These are phyloP conservation scores for Termitomyces titanicus DNA, from an alignment of 768 basidiomycete species.

Conservation along the genomic window DNA sequence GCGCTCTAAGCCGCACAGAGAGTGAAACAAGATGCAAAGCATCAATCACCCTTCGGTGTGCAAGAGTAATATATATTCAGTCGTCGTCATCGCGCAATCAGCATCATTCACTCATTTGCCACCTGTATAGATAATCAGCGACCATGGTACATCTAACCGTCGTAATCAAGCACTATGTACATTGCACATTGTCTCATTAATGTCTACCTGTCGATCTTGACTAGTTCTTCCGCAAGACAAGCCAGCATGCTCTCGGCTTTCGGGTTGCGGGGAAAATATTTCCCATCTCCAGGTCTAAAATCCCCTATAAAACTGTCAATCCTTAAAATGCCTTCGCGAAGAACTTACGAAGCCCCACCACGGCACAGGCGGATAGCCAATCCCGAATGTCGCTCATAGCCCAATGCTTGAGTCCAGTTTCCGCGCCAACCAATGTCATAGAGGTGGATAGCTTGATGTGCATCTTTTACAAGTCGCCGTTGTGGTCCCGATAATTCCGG, in stretches of 20 bases:
- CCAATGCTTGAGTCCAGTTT: slow-evolving; percentile 71
- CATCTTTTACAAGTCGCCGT: slow-evolving; percentile 59
- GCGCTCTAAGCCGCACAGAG: not conserved
- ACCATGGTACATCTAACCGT: not conserved
- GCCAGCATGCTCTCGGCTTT: slow-evolving; percentile 62
- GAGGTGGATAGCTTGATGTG: slow-evolving; percentile 54
- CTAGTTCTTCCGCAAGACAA: slow-evolving; percentile 60
- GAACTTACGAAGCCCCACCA: slow-evolving; percentile 64
- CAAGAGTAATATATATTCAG: slow-evolving; percentile 5
- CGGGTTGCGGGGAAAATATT: slow-evolving; percentile 64
- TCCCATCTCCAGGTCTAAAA: slow-evolving; percentile 62
- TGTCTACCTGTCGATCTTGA: slow-evolving; percentile 50
- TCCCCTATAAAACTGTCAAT: not conserved
- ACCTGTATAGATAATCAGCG: not conserved
- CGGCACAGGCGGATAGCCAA: slow-evolving; percentile 51
- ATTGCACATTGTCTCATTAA: not conserved
- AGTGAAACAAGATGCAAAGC: not conserved
- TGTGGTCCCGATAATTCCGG: slow-evolving; percentile 66
- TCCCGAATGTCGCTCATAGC: slow-evolving; percentile 48
- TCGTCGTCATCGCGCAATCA: slow-evolving; percentile 20
- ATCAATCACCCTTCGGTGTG: not conserved
- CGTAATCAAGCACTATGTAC: not conserved
- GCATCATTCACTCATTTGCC: slow-evolving; percentile 3
- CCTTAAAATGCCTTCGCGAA: not conserved
- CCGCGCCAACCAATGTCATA: slow-evolving; percentile 74